Evolutionary conservation across 208 protist species (phyloP), one percentile per base, ranked within the genome.

Genomic region (Trypanosoma congolense): DNA sequence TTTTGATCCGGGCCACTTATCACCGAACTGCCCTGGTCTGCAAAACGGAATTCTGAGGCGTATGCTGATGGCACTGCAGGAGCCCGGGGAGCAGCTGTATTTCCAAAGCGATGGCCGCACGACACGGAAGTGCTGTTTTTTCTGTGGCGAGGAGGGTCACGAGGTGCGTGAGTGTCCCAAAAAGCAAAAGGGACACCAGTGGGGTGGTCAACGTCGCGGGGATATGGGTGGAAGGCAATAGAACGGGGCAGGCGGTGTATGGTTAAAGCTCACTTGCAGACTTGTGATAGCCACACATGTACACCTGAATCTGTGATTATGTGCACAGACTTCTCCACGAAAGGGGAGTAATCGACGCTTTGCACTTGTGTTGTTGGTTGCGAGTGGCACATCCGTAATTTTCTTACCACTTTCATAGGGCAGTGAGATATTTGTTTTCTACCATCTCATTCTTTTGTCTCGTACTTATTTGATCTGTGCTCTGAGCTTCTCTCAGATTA

Each of bases 1-100:
- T 66, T 73, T 86, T 41, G 90, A 95, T 61, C 90, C 87, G 6
- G 90, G 90, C 2, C 90, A 96, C 62, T 64, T 92, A 19, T 71
- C 83, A 0, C 76, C 81, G 1, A 71, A 90, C 53, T 96, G 90
- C 60, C 84, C 89, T 0, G 83, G 85, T 2, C 60, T 75, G 12
- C 77, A 84, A 57, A 73, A 84, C 70, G 79, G 81, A 12, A 40
- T 75, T 2, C 45, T 96, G 49, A 77, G 80, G 53, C 70, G 77
- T 38, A 58, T 73, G 24, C 70, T 93, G 9, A 58, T 63, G 3
- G 61, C 63, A 44, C 44, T 92, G n/a, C 81, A 84, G 45, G 83
- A 94, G 68, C 83, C 83, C 0, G 85, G 81, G 0, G 70, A 93
- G 59, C 55, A 71, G 12, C 56, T 74, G 3, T 69, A 63, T 58